Percentiles rank a stretch among this genome's conserved stretches.
Evolutionary conservation across 2,329 filamentous ascomycete genomes (phyloP).

Genomic region (Pestalotiopsis sp.): DNA sequence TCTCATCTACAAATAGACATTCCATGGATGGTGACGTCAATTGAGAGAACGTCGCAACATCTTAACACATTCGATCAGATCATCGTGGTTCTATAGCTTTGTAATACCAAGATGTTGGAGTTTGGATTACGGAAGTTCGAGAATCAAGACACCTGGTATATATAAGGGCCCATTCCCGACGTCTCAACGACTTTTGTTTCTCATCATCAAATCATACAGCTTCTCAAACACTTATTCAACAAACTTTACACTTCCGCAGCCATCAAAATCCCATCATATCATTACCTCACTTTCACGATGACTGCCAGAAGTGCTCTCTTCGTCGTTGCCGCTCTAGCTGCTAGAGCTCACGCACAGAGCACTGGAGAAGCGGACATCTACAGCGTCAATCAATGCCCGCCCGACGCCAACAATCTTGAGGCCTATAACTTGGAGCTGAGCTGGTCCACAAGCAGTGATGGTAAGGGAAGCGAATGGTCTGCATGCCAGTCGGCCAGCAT

Average conservation of each 20-base stretch:
- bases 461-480: neutral
- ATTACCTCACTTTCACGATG: neutral
- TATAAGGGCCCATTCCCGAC: neutral
- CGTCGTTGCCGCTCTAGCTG: neutral
- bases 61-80: neutral
- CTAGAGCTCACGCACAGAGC: neutral
- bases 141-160: neutral
- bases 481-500: neutral
- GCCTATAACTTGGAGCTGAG: neutral
- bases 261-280: neutral
- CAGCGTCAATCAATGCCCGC: neutral
- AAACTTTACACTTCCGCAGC: fast-evolving
- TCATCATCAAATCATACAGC: neutral
- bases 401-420: neutral
- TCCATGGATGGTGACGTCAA: neutral
- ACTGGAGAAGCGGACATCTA: neutral
- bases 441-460: neutral
- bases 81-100: neutral
- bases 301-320: neutral
- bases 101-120: neutral
- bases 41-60: neutral
- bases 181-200: neutral
- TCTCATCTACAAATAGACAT: neutral
- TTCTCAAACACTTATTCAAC: neutral
- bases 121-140: neutral